Evolutionary conservation across 2,329 filamentous ascomycete genomes (phyloP), one percentile per base, ranked within the genome.

Genomic region (Plectosphaerella plurivora): DNA sequence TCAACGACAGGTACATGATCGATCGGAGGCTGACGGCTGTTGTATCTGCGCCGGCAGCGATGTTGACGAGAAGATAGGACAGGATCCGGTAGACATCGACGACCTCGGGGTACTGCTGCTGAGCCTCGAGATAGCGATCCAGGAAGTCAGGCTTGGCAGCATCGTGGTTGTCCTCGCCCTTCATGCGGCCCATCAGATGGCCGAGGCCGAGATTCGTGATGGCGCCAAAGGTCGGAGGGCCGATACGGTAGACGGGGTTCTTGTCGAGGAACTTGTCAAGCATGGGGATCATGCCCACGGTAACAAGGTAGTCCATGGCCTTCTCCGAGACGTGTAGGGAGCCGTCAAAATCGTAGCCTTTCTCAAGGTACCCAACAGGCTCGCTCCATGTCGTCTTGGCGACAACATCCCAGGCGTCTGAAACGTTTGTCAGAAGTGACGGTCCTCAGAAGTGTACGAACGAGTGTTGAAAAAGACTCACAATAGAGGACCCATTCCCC

Each of bases 301-400:
- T 64, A 2, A 49, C 56, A 35, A 72, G 65, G 24, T 39, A 63
- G 55, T 77, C 73, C 8, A 56, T 50, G 8, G 66, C 53, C 47
- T 52, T 51, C 22, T 59, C 51, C 12, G 55, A 47, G 16, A 51
- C 51, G 16, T 20, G 42, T 12, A 59, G 47, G 24, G 51, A 54
- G 9, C 48, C 47, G 49, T 59, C 57, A 41, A 52, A 53, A 44
- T 59, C 57, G 45, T 24, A 44, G n/a, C 55, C 64, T 5, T 65
- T 57, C 16, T 71, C 60, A 37, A 76, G 59, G 60, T 73, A 76
- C 9, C 73, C 73, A 53, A 74, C 68, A 35, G 65, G 67, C 12
- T 67, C 61, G 47, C 68, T 68, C 51, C 73, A 76, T 33, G 68
- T 68, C 7, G 71, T 59, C 37, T 67, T 62, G 37, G 71, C 69